phyloP scores from a whole-genome alignment of 2,329 filamentous ascomycete species.

The Exophiala oligosperma region DNA sequence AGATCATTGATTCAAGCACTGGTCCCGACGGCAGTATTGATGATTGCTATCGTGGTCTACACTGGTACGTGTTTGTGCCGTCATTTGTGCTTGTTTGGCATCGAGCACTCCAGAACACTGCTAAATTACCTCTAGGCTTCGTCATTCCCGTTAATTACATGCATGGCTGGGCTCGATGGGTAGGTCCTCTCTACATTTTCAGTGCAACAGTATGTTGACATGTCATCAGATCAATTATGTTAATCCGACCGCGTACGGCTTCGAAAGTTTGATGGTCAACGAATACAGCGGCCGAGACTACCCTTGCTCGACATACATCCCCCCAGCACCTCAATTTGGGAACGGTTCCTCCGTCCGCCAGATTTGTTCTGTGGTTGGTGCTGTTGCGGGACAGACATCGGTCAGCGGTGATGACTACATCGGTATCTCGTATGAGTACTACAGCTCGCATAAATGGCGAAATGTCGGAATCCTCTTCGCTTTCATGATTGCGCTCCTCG shows the following conservation, averaged over 20 bases:
- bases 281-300: conserved; percentile 61
- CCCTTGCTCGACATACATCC: conserved; percentile 52
- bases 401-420: conserved; percentile 63
- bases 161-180: conserved; percentile 66
- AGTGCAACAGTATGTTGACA: neutral
- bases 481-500: conserved; percentile 63
- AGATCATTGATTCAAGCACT: conserved; percentile 63
- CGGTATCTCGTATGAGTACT: conserved; percentile 57
- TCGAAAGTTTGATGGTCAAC: conserved; percentile 59
- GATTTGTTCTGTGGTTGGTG: conserved; percentile 63
- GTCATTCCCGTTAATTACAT: conserved; percentile 61
- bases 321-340: conserved; percentile 49
- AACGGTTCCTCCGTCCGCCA: conserved; percentile 66
- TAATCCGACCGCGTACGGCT: conserved; percentile 66
- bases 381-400: conserved; percentile 50
- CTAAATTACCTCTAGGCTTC: conserved; percentile 51
- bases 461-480: conserved; percentile 70
- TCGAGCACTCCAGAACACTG: conserved; percentile 58
- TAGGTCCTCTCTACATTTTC: conserved; percentile 34
- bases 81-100: no score
- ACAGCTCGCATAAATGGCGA: conserved; percentile 62
- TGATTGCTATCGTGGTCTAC: conserved; percentile 62
- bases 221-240: conserved; percentile 49
- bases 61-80: conserved; percentile 60
- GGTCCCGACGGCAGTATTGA: conserved; percentile 55